Evolutionary conservation across 257 asterid species (phyloP), one percentile per base, ranked within the genome.

Genomic region (Petunia secreta): DNA sequence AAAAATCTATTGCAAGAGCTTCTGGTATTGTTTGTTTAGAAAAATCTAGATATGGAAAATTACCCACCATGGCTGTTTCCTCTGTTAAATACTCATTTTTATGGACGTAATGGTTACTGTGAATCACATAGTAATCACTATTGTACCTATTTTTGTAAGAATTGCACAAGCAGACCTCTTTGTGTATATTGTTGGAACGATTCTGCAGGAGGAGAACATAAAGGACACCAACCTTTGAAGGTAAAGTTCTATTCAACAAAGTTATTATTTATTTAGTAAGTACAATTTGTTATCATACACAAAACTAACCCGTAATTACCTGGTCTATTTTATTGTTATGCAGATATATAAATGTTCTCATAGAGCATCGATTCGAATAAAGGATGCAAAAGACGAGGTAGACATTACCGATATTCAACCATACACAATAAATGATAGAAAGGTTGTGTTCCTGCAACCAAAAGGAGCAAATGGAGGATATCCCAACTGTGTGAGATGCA

Each of bases 111-210:
- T 34, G 4, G 11, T 48, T 1, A 25, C 6, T 71, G 60, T 5
- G 44, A 34, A 13, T 2, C 3, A 34, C 77, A 71, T 4, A 50
- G 10, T 11, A 48, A 48, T 3, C 34, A 48, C 4, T 71, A 48
- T 71, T 71, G 44, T 71, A 71, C 34, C 4, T 1, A 0, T 48
- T 71, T 48, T 71, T 71, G 44, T 71, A 48, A 48, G n/a, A 48
- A 5, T 3, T 71, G 77, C 60, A 25, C 5, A 11, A 34, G 14
- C 60, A 6, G 48, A 48, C 60, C 60, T 71, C 59, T 48, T 34
- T 71, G 77, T 48, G 60, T 46, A 71, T 34, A 8, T 46, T 48
- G 77, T 48, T 71, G 77, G 77, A 71, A 55, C 6, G 44, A 1
- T 34, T 40, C 13, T 8, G 4, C 25, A 10, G 54, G 41, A 41